Evolutionary conservation across 1,139 yeast species (phyloP).

Genomic region (Kodamaea plutei): DNA sequence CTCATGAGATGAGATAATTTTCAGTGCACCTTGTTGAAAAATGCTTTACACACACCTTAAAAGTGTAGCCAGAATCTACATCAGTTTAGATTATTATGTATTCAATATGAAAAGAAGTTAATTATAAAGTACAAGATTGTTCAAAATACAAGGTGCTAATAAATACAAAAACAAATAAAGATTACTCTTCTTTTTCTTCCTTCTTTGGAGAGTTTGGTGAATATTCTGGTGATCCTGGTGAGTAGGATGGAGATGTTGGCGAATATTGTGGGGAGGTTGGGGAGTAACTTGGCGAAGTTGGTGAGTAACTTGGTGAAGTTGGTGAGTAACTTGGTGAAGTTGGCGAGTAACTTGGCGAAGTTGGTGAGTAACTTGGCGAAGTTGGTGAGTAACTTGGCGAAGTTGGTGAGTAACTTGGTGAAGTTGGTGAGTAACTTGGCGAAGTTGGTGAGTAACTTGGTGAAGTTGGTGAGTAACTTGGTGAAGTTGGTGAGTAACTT

Average conservation of each 20-base stretch:
- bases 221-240: slow-evolving; percentile 30
- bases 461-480: slow-evolving; percentile 58
- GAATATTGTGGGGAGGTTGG: slow-evolving; percentile 55
- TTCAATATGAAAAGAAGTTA: no score
- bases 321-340: slow-evolving; percentile 59
- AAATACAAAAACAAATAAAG: slow-evolving; percentile 3
- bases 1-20: slow-evolving; percentile 1
- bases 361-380: slow-evolving; percentile 59
- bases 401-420: slow-evolving; percentile 54
- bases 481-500: slow-evolving; percentile 58
- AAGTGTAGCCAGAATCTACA: no score
- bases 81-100: no score
- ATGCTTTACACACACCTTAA: no score
- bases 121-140: slow-evolving; percentile 10
- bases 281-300: slow-evolving; percentile 52
- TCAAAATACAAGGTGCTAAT: slow-evolving; percentile 6
- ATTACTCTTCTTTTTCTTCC: slow-evolving; percentile 10
- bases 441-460: slow-evolving; percentile 66
- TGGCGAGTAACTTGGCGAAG: slow-evolving; percentile 56
- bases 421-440: slow-evolving; percentile 60
- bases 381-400: slow-evolving; percentile 45
- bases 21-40: no score
- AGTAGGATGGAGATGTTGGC: slow-evolving; percentile 47
- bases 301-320: slow-evolving; percentile 58
- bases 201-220: slow-evolving; percentile 21